Conservation (phyloP, 225 moss, liverwort and hornwort genomes). For the Climacium dendroides region DNA sequence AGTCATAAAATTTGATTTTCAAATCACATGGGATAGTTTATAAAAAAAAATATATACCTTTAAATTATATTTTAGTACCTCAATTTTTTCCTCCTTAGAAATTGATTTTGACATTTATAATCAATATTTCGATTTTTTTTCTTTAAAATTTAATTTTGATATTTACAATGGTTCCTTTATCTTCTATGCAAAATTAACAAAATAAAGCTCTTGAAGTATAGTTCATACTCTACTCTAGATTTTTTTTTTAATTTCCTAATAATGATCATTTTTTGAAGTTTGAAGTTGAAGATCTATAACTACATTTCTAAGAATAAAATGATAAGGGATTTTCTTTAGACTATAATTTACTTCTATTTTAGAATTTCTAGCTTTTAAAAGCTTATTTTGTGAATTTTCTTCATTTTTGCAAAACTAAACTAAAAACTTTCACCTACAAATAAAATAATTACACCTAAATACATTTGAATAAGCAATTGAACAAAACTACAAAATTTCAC, state of each 20-base stretch:
- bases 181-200: background rate
- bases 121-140: background rate
- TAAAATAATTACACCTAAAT: background rate
- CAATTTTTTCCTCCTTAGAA: accelerated
- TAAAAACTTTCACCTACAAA: background rate
- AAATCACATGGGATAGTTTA: too few species aligned
- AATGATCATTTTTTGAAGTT: background rate
- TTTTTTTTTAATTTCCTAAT: background rate
- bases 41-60: background rate
- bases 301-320: background rate
- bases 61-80: too few species aligned
- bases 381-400: background rate
- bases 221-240: accelerated
- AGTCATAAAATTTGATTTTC: background rate
- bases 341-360: background rate
- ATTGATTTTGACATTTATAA: background rate
- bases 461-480: background rate
- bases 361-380: background rate
- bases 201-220: background rate
- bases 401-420: background rate
- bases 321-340: too few species aligned
- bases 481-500: too few species aligned
- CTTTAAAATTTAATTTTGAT: background rate
- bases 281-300: background rate
- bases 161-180: too few species aligned